Base-by-base conservation (phyloP, 2,329 filamentous ascomycete species). In the Paraphaeosphaeria sporulosa region DNA sequence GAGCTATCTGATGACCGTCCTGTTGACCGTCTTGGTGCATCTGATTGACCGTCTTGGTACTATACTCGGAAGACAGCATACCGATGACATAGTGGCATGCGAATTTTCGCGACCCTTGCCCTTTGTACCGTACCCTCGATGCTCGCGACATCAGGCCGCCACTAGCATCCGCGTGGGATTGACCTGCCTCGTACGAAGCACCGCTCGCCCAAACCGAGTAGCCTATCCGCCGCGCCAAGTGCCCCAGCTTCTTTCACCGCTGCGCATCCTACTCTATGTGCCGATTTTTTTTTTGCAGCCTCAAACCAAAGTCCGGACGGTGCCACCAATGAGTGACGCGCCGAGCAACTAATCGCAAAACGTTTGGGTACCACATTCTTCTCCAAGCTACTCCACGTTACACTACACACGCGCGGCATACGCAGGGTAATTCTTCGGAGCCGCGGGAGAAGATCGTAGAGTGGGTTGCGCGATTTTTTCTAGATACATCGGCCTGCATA, bases 131-230 rank as follows among this genome's bases (percentile, higher is more conserved):
- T n/a, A 40, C 36, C 21, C 19, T 40, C 19, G 19, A 25, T 42
- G 13, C 13, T 52, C 34, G 19, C 34, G 21, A 30, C 25, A n/a
- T 52, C 49, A 52, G 49, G 49, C 49, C 34, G 34, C 49, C 49
- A 52, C 49, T 52, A 52, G 34, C 34, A 17, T 15, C 7, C 32
- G 48, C 30, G 48, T 38, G 48, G 48, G 48, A 36, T 43, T 21
- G 17, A 43, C 40, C 40, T 43, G 42, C 42, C 19, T 44, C 42
- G 49, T 52, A 52, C 49, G 34, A 52, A 42, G 49, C 34, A 52
- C 8, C 36, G 49, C 34, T 42, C 49, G 49, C 49, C 21, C 34
- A 40, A 12, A 25, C 10, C 21, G 49, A 40, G 19, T 36, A 36
- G 34, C 8, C 48, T 27, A 36, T 23, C 48, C 32, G 32, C n/a